Base-by-base conservation (phyloP, 139 green algal genomes). In the Chlorella sp. region DNA sequence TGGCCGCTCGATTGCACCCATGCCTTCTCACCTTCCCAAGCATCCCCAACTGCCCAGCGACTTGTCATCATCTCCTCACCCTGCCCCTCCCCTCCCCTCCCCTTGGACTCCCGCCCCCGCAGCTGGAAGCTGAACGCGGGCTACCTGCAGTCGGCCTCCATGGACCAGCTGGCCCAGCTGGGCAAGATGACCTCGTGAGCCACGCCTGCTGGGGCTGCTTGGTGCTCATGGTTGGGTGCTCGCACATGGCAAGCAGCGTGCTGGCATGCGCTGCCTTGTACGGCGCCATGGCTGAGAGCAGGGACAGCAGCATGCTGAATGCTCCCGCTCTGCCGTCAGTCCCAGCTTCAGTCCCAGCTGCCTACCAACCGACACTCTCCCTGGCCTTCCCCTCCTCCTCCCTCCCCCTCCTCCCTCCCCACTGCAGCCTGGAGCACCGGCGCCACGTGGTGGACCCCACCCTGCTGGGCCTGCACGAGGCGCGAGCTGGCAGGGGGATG, bases 381-480 rank as follows among this genome's bases (percentile, higher is more conserved):
- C n/a, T n/a, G n/a, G n/a, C n/a, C n/a, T n/a, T n/a, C n/a, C n/a
- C n/a, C n/a, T n/a, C 58, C 58, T 30, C 16, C 11, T 32, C 16
- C 16, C 24, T 13, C 5, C 16, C 5, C 20, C 48, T 82, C 11
- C 11, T 8, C 46, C 8, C 46, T 54, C 8, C 8, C 11, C 8
- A 19, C 8, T 54, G 46, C 51, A 60, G 51, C 3, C 77, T 87
- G 43, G 83, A 87, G 83, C 83, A 87, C 77, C 74, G 83, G 28
- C 73, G 83, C 73, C 83, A 87, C 68, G 3, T 51, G 8, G 2
- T 84, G 38, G 83, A 87, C 41, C 74, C 83, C 48, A 87, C 83
- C 1, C 51, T 87, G 76, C 51, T 87, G 20, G 92, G 92, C 44
- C 87, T 95, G 60, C 92, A 95, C 73, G 92, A 95, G 88, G 79